A percentile compares a stretch with the other conserved stretches of the same genome.
These are phyloP conservation scores for Rhododendron henanense DNA, from an alignment of 148 eudicot genomes.

Conservation along the genomic window DNA sequence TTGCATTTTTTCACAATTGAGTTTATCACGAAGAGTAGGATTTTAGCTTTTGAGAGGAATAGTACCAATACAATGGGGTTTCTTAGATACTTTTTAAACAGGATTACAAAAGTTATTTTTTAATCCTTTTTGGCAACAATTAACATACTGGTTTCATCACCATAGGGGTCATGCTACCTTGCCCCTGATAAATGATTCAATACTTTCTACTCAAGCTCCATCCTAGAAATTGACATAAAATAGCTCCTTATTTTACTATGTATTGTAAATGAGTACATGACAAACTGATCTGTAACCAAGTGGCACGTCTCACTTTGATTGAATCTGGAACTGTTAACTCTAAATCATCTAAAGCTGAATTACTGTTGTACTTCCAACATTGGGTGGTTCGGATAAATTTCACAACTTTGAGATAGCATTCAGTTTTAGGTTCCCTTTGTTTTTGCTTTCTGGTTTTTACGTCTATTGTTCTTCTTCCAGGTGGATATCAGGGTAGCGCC, in stretches of 20 bases:
- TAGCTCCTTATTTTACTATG: not conserved
- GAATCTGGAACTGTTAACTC: not conserved
- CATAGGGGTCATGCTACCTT: not conserved
- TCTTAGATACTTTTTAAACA: not conserved
- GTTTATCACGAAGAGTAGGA: not conserved
- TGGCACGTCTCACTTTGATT: not conserved
- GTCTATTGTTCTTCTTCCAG: conserved; percentile 26
- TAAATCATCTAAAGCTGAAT: not conserved
- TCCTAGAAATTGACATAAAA: not conserved
- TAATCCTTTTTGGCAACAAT: not conserved
- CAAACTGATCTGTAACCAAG: not conserved
- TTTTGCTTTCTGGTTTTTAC: not conserved
- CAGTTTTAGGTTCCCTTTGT: not conserved
- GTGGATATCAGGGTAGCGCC: conserved; percentile 94
- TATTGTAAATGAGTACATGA: not conserved
- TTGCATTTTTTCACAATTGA: not conserved
- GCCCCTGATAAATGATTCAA: not conserved
- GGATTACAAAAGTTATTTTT: not conserved
- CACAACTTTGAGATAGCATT: not conserved
- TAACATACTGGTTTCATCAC: not conserved
- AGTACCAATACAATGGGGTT: not conserved
- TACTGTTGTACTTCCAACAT: not conserved
- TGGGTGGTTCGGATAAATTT: not conserved
- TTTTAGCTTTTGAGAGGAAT: not conserved
- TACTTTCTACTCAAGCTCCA: not conserved